Evolutionary conservation across 495 filamentous ascomycete genomes (phyloP), one percentile per base, ranked within the genome.

Genomic region (Tuber brumale): DNA sequence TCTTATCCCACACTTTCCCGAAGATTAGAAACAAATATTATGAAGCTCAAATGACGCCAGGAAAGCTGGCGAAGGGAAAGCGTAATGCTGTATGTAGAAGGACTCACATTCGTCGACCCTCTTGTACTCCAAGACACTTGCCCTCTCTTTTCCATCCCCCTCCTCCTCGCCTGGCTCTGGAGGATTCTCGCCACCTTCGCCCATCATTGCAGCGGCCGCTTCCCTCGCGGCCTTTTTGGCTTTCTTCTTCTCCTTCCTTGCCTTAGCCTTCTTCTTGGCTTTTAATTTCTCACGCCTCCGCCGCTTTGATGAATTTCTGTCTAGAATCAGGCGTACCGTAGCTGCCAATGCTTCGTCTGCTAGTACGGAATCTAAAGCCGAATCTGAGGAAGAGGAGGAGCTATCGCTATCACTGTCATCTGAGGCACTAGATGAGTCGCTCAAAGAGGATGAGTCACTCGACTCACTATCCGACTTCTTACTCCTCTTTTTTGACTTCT

Each of bases 121-220:
- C 85, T 96, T 95, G 84, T 88, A 97, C 57, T 92, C 93, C 45
- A 93, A 86, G 79, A 91, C 92, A 9, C 89, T 88, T 16, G 85
- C 89, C 21, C 87, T 87, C 84, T 79, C 76, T 12, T 72, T 79
- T 9, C 77, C 77, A n/a, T 84, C 82, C 0, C 79, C 82, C 27
- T 74, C 74, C 35, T 81, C 84, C 41, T 81, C 80, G 14, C 81
- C 79, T 2, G 84, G 81, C 37, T 85, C 57, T 27, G 31, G 57
- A 7, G 57, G 27, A 18, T 69, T 80, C 71, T 82, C 80, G n/a
- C 81, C 81, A 3, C 77, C 81, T 27, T 61, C 69, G 39, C 83
- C 82, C 51, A 81, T 78, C 21, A 83, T 80, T 7, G 82, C 80
- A 37, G 85, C 69, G 43, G 43, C 48, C 16, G 78, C 78, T 57